Base-by-base conservation (phyloP, 148 eudicot genomes). In the Arbutus unedo region DNA sequence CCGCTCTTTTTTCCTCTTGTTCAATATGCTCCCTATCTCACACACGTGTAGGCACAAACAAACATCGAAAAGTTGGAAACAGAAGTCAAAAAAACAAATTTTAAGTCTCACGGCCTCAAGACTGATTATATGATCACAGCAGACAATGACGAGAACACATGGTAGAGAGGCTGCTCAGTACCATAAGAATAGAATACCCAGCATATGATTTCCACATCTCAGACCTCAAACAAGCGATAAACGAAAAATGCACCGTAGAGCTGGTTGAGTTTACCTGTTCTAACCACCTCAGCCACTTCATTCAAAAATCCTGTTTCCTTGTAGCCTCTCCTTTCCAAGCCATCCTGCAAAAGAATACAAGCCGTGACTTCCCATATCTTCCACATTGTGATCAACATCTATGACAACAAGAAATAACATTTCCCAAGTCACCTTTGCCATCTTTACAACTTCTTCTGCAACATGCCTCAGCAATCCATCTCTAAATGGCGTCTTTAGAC, bases 401-500 rank as follows among this genome's bases (percentile, higher is more conserved):
- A 56, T 4, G 56, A 76, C 14, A 45, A 48, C 21, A 47, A 14
- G 41, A 76, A 55, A 8, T n/a, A 2, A 7, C 51, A 77, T 38
- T 81, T 71, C 72, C 45, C 59, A 83, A 83, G 82, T 90, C 82
- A 93, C 99, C 97, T 90, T 94, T 31, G 99, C 98, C 74, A 90
- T 90, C 83, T 87, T 89, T 57, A 97, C 80, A 75, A 97, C 97
- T 55, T 91, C 97, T 87, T 94, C 93, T 4, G 98, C 98, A 66
- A 97, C 84, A 87, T 94, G 97, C 88, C 83, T 90, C 85, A 97
- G 83, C 83, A 93, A 89, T 79, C 99, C 98, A 88, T 93, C 99
- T 38, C 99, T 95, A 86, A 97, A 97, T 49, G 99, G 99, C 15
- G 99, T 97, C 89, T 91, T 91, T 77, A 97, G 87, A 70, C 99